These are phyloP conservation scores for Leishmania tarentolae DNA, from an alignment of 208 protist genomes.

Conservation along the genomic window DNA sequence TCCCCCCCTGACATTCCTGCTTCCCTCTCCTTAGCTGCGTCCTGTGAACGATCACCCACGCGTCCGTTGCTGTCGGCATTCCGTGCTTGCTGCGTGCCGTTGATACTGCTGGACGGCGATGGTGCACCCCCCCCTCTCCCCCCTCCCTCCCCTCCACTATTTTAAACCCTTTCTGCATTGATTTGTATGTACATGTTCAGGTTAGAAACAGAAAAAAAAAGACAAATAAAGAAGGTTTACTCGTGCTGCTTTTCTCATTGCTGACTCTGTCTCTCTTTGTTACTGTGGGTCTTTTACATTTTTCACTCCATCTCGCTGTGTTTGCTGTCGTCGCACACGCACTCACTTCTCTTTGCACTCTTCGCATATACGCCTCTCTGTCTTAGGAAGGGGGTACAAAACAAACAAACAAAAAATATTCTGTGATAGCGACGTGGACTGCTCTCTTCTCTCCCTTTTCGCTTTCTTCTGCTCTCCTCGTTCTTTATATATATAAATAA, in stretches of 20 bases:
- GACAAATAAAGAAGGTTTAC: neutral
- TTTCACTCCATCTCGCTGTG: too few species aligned
- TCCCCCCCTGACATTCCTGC: neutral
- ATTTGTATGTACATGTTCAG: neutral
- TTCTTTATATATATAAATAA: too few species aligned
- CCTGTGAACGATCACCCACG: neutral
- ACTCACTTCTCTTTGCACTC: too few species aligned
- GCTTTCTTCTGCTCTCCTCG: too few species aligned
- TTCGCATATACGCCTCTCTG: too few species aligned
- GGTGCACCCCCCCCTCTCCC: too few species aligned
- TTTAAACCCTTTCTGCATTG: neutral
- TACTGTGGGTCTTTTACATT: neutral
- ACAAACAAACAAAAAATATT: too few species aligned
- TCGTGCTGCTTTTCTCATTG: neutral
- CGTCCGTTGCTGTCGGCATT: neutral
- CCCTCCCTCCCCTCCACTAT: neutral
- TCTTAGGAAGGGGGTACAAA: too few species aligned
- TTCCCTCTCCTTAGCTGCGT: neutral
- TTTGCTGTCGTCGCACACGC: too few species aligned
- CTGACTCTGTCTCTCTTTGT: neutral
- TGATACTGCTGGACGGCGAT: neutral
- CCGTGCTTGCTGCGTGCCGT: neutral
- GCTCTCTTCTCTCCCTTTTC: neutral
- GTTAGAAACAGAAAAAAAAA: neutral
- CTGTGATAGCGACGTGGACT: neutral